phyloP scores from a whole-genome alignment of 2,329 filamentous ascomycete species.

The Colletotrichum theobromicola region DNA sequence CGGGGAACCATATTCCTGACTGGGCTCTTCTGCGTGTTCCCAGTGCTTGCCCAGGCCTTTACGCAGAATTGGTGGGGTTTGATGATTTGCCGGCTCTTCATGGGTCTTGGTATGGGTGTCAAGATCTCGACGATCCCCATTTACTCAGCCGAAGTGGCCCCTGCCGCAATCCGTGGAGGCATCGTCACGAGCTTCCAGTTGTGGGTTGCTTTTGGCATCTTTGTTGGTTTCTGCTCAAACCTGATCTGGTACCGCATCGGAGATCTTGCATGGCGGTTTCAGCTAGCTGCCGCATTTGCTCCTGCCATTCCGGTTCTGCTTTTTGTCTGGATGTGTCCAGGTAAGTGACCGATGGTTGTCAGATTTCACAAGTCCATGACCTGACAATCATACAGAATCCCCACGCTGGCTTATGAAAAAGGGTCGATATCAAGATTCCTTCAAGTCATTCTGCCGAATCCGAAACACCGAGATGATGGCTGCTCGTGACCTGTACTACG shows the following conservation, averaged over 20 bases:
- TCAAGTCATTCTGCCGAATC: slow-evolving; percentile 55
- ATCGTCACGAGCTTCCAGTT: slow-evolving; percentile 79
- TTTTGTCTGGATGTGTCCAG: slow-evolving; percentile 64
- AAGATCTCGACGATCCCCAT: slow-evolving; percentile 72
- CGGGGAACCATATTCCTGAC: slow-evolving; percentile 55
- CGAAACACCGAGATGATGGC: slow-evolving; percentile 61
- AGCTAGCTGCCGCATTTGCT: slow-evolving; percentile 68
- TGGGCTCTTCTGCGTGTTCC: slow-evolving; percentile 59
- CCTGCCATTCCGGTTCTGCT: slow-evolving; percentile 57
- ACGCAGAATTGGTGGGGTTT: slow-evolving; percentile 58
- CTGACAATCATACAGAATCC: slow-evolving; percentile 45
- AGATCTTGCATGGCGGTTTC: slow-evolving; percentile 60
- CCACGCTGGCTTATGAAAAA: slow-evolving; percentile 72
- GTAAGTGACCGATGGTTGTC: not conserved
- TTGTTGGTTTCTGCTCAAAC: slow-evolving; percentile 62
- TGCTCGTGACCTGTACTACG: slow-evolving; percentile 60
- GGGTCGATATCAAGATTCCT: slow-evolving; percentile 64
- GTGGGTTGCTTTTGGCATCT: slow-evolving; percentile 63
- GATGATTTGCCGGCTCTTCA: slow-evolving; percentile 51
- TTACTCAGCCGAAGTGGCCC: slow-evolving; percentile 75
- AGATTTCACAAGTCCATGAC: rapidly evolving
- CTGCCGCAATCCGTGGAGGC: slow-evolving; percentile 72
- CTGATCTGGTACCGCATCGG: slow-evolving; percentile 57
- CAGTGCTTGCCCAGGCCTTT: slow-evolving; percentile 58
- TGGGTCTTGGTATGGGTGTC: slow-evolving; percentile 74